These are phyloP conservation scores for Euphrasia arctica DNA, from an alignment of 305 asterid genomes.

Conservation along the genomic window DNA sequence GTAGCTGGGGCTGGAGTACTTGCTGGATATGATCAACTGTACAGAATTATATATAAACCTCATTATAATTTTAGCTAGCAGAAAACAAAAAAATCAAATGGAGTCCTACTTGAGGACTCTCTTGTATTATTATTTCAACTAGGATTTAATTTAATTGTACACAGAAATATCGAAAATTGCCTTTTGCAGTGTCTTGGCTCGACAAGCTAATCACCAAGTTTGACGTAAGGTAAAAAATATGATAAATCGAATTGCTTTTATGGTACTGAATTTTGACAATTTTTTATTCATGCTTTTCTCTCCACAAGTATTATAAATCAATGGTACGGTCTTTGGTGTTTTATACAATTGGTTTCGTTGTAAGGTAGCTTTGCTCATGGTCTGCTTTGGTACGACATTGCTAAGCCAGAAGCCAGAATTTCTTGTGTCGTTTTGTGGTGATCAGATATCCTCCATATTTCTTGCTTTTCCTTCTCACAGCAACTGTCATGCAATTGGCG, in stretches of 20 bases:
- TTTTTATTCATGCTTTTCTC: not conserved
- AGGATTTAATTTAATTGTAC: not conserved
- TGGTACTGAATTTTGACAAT: not conserved
- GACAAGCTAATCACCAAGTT: not conserved
- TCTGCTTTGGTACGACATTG: not conserved
- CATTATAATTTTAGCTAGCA: constrained; percentile 46
- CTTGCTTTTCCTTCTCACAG: constrained; percentile 67
- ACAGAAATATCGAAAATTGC: not conserved
- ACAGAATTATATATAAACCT: constrained; percentile 52
- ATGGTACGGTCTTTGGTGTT: not conserved
- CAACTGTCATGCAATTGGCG: constrained; percentile 81
- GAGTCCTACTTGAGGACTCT: not conserved
- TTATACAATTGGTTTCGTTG: not conserved
- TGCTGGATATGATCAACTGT: constrained; percentile 87
- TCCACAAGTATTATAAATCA: not conserved
- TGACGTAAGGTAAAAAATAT: not conserved
- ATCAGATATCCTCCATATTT: constrained; percentile 79
- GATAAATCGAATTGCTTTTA: not conserved
- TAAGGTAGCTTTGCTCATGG: constrained; percentile 1
- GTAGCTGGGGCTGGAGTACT: constrained; percentile 96
- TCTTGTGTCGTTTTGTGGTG: constrained; percentile 84
- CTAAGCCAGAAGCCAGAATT: constrained; percentile 89
- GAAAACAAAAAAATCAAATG: constrained; percentile 15
- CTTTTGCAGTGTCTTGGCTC: not conserved
- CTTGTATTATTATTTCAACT: not conserved